Evolutionary conservation across 2,329 filamentous ascomycete species (phyloP).

Genomic region (Mollisia scopiformis): DNA sequence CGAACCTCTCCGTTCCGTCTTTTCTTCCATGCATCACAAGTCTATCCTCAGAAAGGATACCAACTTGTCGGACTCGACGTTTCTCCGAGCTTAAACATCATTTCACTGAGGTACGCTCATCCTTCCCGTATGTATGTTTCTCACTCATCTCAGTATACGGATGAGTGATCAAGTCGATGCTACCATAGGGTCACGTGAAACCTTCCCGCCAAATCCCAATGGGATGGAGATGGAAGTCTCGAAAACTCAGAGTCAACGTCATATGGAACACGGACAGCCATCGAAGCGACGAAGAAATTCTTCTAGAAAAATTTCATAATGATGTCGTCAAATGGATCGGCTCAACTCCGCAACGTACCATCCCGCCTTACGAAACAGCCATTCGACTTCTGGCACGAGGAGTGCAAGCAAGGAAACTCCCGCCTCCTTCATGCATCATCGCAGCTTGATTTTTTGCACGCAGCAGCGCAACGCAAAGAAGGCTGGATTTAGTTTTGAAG

Average conservation of each 20-base stretch:
- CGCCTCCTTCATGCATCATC: neutral
- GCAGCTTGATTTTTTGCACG: neutral
- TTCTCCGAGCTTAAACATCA: neutral
- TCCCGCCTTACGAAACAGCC: neutral
- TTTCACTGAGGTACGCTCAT: neutral
- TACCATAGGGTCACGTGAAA: neutral
- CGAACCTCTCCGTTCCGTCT: too few relatives aligned
- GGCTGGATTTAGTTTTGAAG: neutral
- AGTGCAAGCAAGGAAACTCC: neutral
- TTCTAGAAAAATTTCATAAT: neutral
- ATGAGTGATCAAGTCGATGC: neutral
- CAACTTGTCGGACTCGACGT: neutral
- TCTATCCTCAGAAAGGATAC: neutral
- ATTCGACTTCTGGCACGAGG: neutral
- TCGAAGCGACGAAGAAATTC: neutral
- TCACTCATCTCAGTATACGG: neutral
- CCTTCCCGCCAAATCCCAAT: neutral
- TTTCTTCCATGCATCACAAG: neutral
- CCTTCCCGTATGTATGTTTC: neutral
- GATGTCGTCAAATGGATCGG: neutral
- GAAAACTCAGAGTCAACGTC: neutral
- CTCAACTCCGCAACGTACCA: neutral
- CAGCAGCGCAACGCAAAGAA: neutral
- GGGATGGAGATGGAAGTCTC: neutral
- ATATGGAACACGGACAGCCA: neutral